These are phyloP conservation scores for Leucocoprinus leucothites DNA, from an alignment of 768 basidiomycete species.

Conservation along the genomic window DNA sequence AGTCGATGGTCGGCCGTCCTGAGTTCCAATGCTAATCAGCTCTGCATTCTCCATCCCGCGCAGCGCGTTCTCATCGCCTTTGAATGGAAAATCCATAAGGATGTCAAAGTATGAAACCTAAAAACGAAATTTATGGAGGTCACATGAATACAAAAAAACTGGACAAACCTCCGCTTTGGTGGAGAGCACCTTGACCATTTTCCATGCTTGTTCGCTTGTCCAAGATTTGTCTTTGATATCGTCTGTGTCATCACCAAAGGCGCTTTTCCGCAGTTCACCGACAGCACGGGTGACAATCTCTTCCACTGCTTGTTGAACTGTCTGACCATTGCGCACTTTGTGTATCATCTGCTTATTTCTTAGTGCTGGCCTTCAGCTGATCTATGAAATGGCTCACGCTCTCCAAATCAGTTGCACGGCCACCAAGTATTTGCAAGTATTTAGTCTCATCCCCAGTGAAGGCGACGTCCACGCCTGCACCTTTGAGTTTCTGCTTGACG, in stretches of 20 bases:
- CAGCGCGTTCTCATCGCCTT: constrained; percentile 80
- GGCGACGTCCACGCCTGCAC: constrained; percentile 47
- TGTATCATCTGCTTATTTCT: constrained; percentile 61
- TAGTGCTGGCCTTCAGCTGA: neutral
- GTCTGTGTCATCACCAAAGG: constrained; percentile 90
- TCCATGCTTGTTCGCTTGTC: constrained; percentile 88
- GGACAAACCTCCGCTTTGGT: constrained; percentile 61
- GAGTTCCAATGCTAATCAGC: constrained; percentile 75
- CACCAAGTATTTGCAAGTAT: constrained; percentile 77
- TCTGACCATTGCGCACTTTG: constrained; percentile 75
- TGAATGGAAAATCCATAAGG: constrained; percentile 83
- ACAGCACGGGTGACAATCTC: constrained; percentile 83
- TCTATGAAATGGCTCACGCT: constrained; percentile 45
- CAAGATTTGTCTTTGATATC: constrained; percentile 83
- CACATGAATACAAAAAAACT: too few species aligned
- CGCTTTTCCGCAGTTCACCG: constrained; percentile 82
- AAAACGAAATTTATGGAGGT: neutral
- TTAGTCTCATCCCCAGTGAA: constrained; percentile 54
- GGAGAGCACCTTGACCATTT: constrained; percentile 70
- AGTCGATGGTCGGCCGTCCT: constrained; percentile 81
- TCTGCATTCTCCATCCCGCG: constrained; percentile 87
- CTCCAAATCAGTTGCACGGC: constrained; percentile 87
- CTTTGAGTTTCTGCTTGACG: constrained; percentile 73
- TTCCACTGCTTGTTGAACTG: constrained; percentile 78
- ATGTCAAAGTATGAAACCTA: constrained; percentile 85